phyloP scores from a whole-genome alignment of 305 asterid genomes.

The Solanum hybrid region DNA sequence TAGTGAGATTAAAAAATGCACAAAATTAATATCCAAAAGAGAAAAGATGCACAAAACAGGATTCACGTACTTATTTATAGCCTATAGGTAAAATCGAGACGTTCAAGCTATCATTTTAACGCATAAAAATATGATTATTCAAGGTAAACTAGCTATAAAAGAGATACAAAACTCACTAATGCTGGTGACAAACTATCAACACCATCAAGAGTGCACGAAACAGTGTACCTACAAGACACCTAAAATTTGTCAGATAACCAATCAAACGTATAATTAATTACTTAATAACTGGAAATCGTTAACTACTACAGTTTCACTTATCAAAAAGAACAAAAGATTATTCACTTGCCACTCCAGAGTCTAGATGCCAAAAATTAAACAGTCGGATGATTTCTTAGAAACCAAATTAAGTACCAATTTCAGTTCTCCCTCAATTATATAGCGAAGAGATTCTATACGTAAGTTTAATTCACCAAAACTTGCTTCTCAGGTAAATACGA shows the following conservation, averaged over 20 bases:
- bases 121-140: not conserved
- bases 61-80: not conserved
- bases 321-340: not conserved
- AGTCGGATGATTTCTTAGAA: not conserved
- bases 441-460: not conserved
- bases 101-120: not conserved
- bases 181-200: slow-evolving; percentile 37
- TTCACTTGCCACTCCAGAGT: not conserved
- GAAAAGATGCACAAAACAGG: not conserved
- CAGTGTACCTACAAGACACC: slow-evolving; percentile 34
- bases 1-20: not conserved
- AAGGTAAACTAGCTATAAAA: not conserved
- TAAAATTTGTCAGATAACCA: slow-evolving; percentile 13
- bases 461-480: not conserved
- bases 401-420: not conserved
- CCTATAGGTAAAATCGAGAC: not conserved
- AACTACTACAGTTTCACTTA: not conserved
- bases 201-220: slow-evolving; percentile 38
- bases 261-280: not conserved
- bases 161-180: slow-evolving; percentile 30
- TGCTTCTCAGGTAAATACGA: not conserved
- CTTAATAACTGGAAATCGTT: not conserved
- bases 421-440: not conserved
- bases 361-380: not conserved
- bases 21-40: not conserved